Base-by-base conservation (phyloP, 495 filamentous ascomycete genomes). In the Xeromyces bisporus region DNA sequence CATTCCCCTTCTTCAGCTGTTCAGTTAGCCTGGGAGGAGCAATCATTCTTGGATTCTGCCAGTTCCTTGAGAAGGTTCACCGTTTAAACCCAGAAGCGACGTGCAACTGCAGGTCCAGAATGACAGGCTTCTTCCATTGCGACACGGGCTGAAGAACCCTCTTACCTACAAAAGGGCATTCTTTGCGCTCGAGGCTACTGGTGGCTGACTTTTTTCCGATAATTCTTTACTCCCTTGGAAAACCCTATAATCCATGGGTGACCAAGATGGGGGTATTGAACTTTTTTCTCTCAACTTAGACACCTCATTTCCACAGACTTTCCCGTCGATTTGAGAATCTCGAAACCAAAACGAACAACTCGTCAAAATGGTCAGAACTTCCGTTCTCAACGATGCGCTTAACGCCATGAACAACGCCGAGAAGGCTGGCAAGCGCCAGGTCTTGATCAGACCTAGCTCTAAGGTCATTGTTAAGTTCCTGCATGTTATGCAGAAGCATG, bases 351-450 rank as follows among this genome's bases (percentile, higher is more conserved):
- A n/a, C n/a, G n/a, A n/a, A 50, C 67, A 66, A 66, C 55, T 64
- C 72, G 71, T 55, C 71, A 94, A 74, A 55, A 97, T 96, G 89
- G 86, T 93, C 66, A 82, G 80, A 66, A 94, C 89, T 47, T 91
- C 81, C 54, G 85, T 93, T 56, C 84, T 97, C 55, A 91, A 96
- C 70, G 89, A 96, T 77, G 82, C 86, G 59, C 82, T 97, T 46
- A 96, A 96, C 59, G 73, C 76, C 70, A 93, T 97, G 77, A 96
- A 97, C 81, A 97, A 96, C 59, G 89, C 89, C 69, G 89, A 97
- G 73, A 94, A 96, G 77, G 69, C 76, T 44, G 89, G 89, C 57
- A 93, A 93, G 77, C 83, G 89, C 46, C 89, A 97, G 66, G 89
- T 94, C 46, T 59, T 96, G 47, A 91, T 97, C 69, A 73, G 85